Conservation (phyloP, 108 stramenopile species). For the Nitzschia palea region DNA sequence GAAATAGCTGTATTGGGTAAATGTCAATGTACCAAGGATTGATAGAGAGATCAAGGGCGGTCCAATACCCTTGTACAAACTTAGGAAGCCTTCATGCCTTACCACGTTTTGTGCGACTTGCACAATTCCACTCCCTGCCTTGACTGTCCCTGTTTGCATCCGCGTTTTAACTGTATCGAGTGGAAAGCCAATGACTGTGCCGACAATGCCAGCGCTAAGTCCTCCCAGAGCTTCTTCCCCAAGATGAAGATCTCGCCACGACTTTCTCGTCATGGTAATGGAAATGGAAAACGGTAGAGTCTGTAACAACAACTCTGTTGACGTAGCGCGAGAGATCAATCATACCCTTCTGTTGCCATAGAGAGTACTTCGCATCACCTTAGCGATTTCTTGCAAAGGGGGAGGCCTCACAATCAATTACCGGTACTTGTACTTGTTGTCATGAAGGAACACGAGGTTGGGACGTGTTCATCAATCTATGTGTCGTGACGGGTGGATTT, state of each 20-base stretch:
- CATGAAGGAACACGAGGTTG: too few species aligned
- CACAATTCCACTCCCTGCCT: slow-evolving; percentile 35
- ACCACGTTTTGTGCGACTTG: slow-evolving; percentile 52
- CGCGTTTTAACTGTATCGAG: slow-evolving; percentile 66
- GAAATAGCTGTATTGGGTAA: slow-evolving; percentile 79
- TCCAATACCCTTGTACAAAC: slow-evolving; percentile 81
- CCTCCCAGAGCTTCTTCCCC: slow-evolving; percentile 71
- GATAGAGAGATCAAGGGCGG: slow-evolving; percentile 84
- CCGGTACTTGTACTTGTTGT: too few species aligned
- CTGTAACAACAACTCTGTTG: too few species aligned
- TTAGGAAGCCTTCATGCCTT: slow-evolving; percentile 67
- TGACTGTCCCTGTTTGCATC: slow-evolving; percentile 40
- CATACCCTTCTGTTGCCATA: too few species aligned
- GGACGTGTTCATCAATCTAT: too few species aligned
- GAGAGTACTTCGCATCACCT: too few species aligned
- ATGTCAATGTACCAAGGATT: slow-evolving; percentile 85
- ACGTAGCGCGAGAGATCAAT: too few species aligned
- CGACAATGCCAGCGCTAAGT: slow-evolving; percentile 78
- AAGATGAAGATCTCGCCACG: slow-evolving; percentile 37
- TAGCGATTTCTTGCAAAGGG: too few species aligned
- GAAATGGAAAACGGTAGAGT: not conserved
- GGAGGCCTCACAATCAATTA: too few species aligned
- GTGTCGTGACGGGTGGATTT: too few species aligned
- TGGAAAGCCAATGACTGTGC: slow-evolving; percentile 91
- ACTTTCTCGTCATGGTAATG: not conserved